Evolutionary conservation across 352 stramenopile species (phyloP), one percentile per base, ranked within the genome.

Genomic region (Phytophthora agathidicida): DNA sequence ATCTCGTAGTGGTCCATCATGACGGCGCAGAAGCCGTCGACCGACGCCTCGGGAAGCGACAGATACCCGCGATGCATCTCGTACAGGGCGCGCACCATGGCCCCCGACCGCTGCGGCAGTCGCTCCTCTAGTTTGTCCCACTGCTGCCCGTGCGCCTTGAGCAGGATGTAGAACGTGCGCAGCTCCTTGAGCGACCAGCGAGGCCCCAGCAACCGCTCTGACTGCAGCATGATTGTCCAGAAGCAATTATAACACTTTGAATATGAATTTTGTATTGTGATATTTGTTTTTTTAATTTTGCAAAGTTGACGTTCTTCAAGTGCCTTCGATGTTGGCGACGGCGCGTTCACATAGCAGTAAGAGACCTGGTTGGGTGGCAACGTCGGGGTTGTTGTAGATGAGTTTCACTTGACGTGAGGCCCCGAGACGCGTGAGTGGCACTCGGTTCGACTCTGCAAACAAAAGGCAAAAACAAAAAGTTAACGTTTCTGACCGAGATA

Each of bases 61-160:
- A 94, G 37, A 31, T 92, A 92, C 24, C 75, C 70, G 57, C 81
- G 69, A 36, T 92, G 80, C 73, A 83, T 86, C 27, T 86, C 75
- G 44, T 78, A 87, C 24, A 92, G 46, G 9, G 68, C 68, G 47
- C 80, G 76, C 53, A 91, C 67, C 82, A 90, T 90, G 17, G 71
- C 68, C 35, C 60, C 49, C 30, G 80, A 86, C 7, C 84, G 77
- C 19, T 47, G 46, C 28, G 79, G 78, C 17, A 91, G 60, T 26
- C 65, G 60, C 47, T 82, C 71, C 46, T 69, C 68, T 5, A 94
- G 52, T 28, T 62, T 69, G n/a, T 79, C 65, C 75, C 77, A 88
- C 26, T 82, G 65, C 24, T 56, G 47, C 8, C 75, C 77, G 44
- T 83, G 66, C 13, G 69, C 71, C 59, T 83, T 82, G 28, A 86